Conservation (phyloP, 2,329 filamentous ascomycete genomes). For the Apiospora arundinis region DNA sequence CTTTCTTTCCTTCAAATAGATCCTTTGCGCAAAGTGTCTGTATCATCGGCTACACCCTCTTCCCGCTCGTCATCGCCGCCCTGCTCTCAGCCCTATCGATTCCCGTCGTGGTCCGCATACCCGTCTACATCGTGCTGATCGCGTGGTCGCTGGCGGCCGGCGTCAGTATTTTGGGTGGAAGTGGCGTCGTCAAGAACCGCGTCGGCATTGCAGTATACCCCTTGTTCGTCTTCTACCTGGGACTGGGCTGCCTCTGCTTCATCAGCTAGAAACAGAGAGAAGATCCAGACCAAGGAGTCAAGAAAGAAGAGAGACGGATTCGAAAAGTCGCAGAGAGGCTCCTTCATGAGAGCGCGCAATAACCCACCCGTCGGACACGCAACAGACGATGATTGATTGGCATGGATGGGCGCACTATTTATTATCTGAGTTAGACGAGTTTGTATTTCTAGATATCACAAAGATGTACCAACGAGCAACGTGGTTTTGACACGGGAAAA, state of each 20-base stretch:
- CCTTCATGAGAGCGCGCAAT: not conserved
- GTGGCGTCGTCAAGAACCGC: conserved; percentile 92
- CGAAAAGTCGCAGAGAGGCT: not conserved
- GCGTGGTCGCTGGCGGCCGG: conserved; percentile 94
- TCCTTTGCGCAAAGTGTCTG: conserved; percentile 98
- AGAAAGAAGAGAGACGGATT: not conserved
- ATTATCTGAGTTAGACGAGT: not conserved
- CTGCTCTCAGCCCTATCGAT: conserved; percentile 84
- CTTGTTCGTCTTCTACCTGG: conserved; percentile 92
- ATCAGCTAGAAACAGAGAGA: conserved; percentile 71
- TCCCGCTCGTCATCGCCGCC: conserved; percentile 92
- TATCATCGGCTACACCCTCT: conserved; percentile 98
- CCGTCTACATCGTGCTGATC: conserved; percentile 87
- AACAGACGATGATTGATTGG: not conserved
- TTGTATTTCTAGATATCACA: conserved; percentile 12
- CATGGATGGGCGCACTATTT: not conserved
- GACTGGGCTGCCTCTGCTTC: conserved; percentile 93
- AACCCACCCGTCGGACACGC: not conserved
- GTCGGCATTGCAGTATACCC: conserved; percentile 95
- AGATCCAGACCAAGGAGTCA: not conserved
- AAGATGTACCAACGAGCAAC: not conserved
- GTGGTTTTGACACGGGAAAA: not conserved
- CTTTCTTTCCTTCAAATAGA: conserved; percentile 51
- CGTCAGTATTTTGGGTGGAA: conserved; percentile 93
- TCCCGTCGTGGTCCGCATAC: conserved; percentile 82